Evolutionary conservation across 2,329 filamentous ascomycete species (phyloP).

Genomic region (Aspergillus flavus): DNA sequence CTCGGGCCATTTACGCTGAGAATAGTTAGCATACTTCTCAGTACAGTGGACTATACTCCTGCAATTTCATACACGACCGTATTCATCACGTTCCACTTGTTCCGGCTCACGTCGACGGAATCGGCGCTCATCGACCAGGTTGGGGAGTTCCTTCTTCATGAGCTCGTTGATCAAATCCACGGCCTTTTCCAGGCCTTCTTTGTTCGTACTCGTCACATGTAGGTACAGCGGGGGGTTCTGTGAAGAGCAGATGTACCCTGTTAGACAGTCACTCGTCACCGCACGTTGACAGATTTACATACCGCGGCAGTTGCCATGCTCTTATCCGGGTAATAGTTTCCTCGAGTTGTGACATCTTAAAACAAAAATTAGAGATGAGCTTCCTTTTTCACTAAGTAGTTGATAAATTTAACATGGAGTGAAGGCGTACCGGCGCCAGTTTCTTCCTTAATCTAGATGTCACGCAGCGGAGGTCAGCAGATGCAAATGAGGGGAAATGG

Average conservation of each 20-base stretch:
- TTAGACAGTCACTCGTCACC: not conserved
- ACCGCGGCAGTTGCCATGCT: constrained; percentile 93
- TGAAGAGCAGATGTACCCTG: not conserved
- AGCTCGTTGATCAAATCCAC: constrained; percentile 88
- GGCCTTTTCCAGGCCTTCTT: constrained; percentile 87
- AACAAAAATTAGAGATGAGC: constrained; percentile 60
- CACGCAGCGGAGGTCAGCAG: constrained; percentile 90
- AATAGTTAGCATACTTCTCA: constrained; percentile 20
- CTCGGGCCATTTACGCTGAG: constrained; percentile 96
- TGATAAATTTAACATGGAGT: constrained; percentile 46
- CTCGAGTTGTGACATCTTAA: constrained; percentile 98
- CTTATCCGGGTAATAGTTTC: constrained; percentile 96
- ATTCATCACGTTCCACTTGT: constrained; percentile 84
- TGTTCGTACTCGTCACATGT: constrained; percentile 89
- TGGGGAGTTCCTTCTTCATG: constrained; percentile 94
- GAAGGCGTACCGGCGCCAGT: constrained; percentile 96
- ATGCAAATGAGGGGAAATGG: constrained; percentile 71
- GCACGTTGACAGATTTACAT: constrained; percentile 45
- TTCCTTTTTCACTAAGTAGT: constrained; percentile 55
- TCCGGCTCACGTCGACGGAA: constrained; percentile 83
- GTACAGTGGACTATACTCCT: not conserved
- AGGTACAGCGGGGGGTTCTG: constrained; percentile 93
- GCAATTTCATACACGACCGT: constrained; percentile 69
- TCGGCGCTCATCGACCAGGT: constrained; percentile 89
- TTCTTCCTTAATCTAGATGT: constrained; percentile 98